Evolutionary conservation across 148 eudicot species (phyloP), one percentile per base, ranked within the genome.

Genomic region (Heliamphora exappendiculata): DNA sequence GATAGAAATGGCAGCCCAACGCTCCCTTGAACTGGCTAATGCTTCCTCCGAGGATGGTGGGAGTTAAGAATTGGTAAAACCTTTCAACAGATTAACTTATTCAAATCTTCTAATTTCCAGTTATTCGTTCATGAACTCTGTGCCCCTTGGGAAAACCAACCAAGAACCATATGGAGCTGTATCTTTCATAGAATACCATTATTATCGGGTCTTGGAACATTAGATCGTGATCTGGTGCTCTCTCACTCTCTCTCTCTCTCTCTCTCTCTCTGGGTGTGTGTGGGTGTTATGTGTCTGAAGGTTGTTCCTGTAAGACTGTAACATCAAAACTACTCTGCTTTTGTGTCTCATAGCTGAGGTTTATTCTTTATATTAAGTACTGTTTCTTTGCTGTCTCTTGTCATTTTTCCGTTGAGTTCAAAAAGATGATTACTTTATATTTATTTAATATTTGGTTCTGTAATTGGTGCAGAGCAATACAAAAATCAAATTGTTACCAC

Each of bases 121-220:
- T 39, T 49, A 59, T 20, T 58, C 54, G 28, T 50, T 13, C 77
- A 86, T 85, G 89, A n/a, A n/a, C n/a, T n/a, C n/a, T n/a, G n/a
- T n/a, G n/a, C n/a, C n/a, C n/a, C n/a, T n/a, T n/a, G n/a, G n/a
- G n/a, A n/a, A n/a, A n/a, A n/a, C n/a, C n/a, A n/a, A n/a, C n/a
- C n/a, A n/a, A n/a, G n/a, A 58, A 87, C 89, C 10, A 33, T 78
- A 76, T 87, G 89, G 89, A 84, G 83, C 16, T 81, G 82, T 22
- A 28, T 76, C 1, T 84, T 85, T 7, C 89, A 87, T 76, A 79
- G 84, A 42, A 87, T 87, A 85, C n/a, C n/a, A n/a, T n/a, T n/a
- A n/a, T n/a, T n/a, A n/a, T n/a, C n/a, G n/a, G n/a, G n/a, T n/a
- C n/a, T n/a, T n/a, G n/a, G n/a, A n/a, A n/a, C n/a, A n/a, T n/a